Evolutionary conservation across 2,329 filamentous ascomycete species (phyloP), one percentile per base, ranked within the genome.

Genomic region (Colletotrichum sansevieriae): DNA sequence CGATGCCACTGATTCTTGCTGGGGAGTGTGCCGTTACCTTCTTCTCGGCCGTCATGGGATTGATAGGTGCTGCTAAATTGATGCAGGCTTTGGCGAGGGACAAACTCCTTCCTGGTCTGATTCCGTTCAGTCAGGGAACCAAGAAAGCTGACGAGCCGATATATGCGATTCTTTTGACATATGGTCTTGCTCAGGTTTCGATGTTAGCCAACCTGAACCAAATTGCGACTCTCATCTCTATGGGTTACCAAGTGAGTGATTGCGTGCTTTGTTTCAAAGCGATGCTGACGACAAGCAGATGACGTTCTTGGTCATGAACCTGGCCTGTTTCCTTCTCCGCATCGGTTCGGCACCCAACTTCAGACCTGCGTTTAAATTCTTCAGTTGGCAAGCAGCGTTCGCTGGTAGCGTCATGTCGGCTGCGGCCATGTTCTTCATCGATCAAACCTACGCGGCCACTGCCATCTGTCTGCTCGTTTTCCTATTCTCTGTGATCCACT

Each of bases 341-440:
- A 91, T 97, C 65, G 91, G 93, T 1, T 95, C 94, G 1, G 94
- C 94, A 0, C 94, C 94, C 4, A 97, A 97, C 76, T 97, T 97
- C 73, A 86, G 94, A 25, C 94, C 94, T 0, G 93, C 92, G 0
- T 97, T 97, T 78, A 92, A 93, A 75, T 95, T 95, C 76, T 97
- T 97, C 81, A 95, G 89, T 70, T 95, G 92, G 90, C 88, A 94
- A 76, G 95, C 93, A 5, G 94, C 94, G 2, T 87, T 91, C 4
- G 79, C 88, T 3, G 94, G 94, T 4, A 90, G 92, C 8, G 73
- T 96, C n/a, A 83, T 91, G 15, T 95, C 93, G 25, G 92, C 91
- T 0, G 86, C 86, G 2, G 93, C 92, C 72, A 97, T 97, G 94
- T 95, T 97, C 77, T 96, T 97, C 76, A 93, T 97, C 25, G 92